Evolutionary conservation across 192 early-diverging fungal species (phyloP), one percentile per base, ranked within the genome.

Genomic region (Entomortierella beljakovae): DNA sequence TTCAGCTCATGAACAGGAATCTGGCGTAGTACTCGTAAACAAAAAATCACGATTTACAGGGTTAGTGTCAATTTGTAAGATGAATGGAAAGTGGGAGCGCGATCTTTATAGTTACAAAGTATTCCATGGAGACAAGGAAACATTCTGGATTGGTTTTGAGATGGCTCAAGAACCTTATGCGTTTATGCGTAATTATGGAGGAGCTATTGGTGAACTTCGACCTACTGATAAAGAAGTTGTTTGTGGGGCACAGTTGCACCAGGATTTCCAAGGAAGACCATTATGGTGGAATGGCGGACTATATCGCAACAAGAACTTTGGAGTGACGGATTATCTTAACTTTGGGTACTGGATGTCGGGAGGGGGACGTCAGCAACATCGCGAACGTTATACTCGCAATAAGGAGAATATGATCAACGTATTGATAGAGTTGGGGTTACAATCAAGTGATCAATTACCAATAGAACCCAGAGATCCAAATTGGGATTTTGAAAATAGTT

Each of bases 71-170:
- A 83, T 74, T 0, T 89, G 88, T 64, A 81, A 86, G 56, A 72
- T 90, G 71, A 91, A 90, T 61, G 82, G 67, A 37, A 79, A 85
- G 26, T 70, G 57, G 40, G 84, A 83, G 37, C 80, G 88, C n/a
- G 85, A 88, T 38, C 50, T 80, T 23, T 62, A 88, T 26, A 73
- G 68, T 10, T 89, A 89, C 59, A 63, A 61, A 5, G 46, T 81
- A 23, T 71, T 85, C 5, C 82, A 86, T 54, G 89, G 90, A n/a
- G 91, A 92, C 77, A 92, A 92, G 66, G 91, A 92, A 64, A 86
- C 89, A 0, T 92, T 89, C 38, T 92, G 91, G 91, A 76, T 85
- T 25, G 89, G 89, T 2, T 85, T 76, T 37, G 91, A 91, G 69
- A 85, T 88, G 83, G 57, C 84, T 23, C 81, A 87, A 28, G 82